Conservation (phyloP, 2,329 filamentous ascomycete species). For the Fusarium sp. region DNA sequence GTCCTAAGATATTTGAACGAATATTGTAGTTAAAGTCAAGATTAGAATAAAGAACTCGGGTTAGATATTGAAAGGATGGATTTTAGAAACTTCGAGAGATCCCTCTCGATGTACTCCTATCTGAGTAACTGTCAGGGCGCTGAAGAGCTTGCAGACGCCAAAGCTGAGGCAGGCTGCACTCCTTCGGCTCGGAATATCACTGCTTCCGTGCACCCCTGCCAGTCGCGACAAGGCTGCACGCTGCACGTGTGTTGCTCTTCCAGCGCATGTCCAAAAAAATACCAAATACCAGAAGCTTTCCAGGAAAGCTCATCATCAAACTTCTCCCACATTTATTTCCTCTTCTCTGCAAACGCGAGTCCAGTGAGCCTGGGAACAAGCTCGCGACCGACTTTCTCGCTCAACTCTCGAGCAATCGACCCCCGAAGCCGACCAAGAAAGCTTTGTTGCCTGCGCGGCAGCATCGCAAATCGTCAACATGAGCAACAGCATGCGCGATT, state of each 20-base stretch:
- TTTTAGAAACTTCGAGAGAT: background rate
- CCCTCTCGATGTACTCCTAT: background rate
- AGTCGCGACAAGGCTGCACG: constrained; percentile 47
- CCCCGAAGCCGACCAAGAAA: constrained; percentile 24
- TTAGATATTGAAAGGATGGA: background rate
- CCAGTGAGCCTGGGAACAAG: background rate
- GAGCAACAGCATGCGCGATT: constrained; percentile 75
- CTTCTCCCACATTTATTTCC: constrained; percentile 20
- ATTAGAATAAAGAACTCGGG: background rate
- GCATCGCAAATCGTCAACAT: constrained; percentile 57
- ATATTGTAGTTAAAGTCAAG: background rate
- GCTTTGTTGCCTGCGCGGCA: constrained; percentile 44
- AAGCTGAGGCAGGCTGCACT: background rate
- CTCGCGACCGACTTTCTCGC: background rate
- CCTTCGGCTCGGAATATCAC: constrained; percentile 26
- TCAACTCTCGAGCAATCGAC: constrained; percentile 15
- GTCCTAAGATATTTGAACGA: background rate
- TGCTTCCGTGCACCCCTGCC: constrained; percentile 31
- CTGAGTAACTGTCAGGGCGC: background rate
- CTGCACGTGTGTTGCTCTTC: constrained; percentile 43
- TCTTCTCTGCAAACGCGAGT: constrained; percentile 6
- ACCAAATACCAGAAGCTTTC: constrained; percentile 32
- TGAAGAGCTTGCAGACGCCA: background rate
- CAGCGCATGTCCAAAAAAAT: constrained; percentile 44
- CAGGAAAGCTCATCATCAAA: constrained; percentile 17